Percentiles rank a stretch among this genome's conserved stretches.
phyloP scores from a whole-genome alignment of 2,329 filamentous ascomycete species.

The Cercospora zeae-maydis region DNA sequence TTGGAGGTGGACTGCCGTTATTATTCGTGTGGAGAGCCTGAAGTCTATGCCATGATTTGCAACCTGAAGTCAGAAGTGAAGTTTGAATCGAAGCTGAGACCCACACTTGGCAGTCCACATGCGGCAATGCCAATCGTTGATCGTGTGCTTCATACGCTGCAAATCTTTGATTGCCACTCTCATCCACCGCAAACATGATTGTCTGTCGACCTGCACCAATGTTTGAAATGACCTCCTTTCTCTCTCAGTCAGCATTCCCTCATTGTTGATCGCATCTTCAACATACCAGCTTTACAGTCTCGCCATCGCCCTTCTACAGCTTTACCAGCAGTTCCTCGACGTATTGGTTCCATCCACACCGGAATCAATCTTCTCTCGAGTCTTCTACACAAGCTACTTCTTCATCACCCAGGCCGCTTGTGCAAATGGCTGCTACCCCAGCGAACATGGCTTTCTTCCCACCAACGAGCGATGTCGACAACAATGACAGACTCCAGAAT shows the following conservation, averaged over 20 bases:
- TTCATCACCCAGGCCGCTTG: neutral
- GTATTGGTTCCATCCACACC: neutral
- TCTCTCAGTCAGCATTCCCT: neutral
- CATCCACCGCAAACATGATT: neutral
- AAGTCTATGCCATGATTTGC: neutral
- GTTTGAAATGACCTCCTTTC: neutral
- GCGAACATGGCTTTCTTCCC: neutral
- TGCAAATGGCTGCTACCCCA: neutral
- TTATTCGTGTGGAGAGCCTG: neutral
- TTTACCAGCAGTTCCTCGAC: neutral
- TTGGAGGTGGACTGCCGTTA: too few species aligned
- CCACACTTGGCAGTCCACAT: neutral
- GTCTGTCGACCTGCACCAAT: neutral
- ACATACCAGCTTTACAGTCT: neutral
- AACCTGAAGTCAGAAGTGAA: neutral
- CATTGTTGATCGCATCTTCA: neutral
- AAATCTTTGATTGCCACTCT: neutral
- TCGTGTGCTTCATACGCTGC: neutral
- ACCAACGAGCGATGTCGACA: neutral
- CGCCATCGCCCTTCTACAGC: neutral
- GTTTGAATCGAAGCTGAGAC: neutral
- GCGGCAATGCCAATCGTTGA: too few species aligned
- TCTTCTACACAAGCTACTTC: neutral
- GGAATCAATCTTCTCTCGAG: neutral
- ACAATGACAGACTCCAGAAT: neutral